Base-by-base conservation (phyloP, 208 protist species). In the Wallacemonas sp. region DNA sequence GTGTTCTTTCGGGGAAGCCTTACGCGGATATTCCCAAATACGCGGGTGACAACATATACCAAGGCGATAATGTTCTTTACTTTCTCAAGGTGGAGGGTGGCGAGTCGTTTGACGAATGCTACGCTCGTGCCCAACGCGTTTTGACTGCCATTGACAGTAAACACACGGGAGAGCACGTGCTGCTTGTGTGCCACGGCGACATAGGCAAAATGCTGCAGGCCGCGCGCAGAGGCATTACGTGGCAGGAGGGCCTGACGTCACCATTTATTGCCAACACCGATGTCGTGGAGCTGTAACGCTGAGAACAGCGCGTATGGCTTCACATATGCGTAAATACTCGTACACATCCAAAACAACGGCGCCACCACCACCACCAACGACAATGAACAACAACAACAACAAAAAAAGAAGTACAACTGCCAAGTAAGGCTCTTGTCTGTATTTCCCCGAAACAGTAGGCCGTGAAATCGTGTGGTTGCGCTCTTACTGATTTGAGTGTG, bases 121-220 rank as follows among this genome's bases (percentile, higher is more conserved):
- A 83, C 49, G 59, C 68, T 26, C 87, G 92, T 8, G 92, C 87
- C 5, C 60, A 74, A 42, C 38, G 73, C 27, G 81, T 97, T 51
- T 53, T 97, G 39, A 58, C 65, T 9, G 62, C 78, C 22, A 70
- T 97, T 47, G 77, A 91, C 63, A 62, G 34, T 11, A 61, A 44
- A 12, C 86, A 93, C 42, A 26, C 47, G 6, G 88, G 84, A 14
- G 77, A 95, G 66, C 47, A 80, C 36, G 86, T 97, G 12, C 66
- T 94, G 53, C 74, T 95, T 0, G 89, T 94, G 30, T 94, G 89
- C 54, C 92, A 97, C 59, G 92, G 92, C 12, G 92, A 97, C 63
- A 93, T 97, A 62, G 87, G 85, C n/a, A 97, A 94, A 64, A 97
- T 97, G 92, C 46, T 97, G 12, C 70, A 82, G 34, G 89, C 89